A percentile compares a stretch with the other conserved stretches of the same genome.
Evolutionary conservation across 345 rosid genomes (phyloP).

Genomic region (Euphorbia lathyris): DNA sequence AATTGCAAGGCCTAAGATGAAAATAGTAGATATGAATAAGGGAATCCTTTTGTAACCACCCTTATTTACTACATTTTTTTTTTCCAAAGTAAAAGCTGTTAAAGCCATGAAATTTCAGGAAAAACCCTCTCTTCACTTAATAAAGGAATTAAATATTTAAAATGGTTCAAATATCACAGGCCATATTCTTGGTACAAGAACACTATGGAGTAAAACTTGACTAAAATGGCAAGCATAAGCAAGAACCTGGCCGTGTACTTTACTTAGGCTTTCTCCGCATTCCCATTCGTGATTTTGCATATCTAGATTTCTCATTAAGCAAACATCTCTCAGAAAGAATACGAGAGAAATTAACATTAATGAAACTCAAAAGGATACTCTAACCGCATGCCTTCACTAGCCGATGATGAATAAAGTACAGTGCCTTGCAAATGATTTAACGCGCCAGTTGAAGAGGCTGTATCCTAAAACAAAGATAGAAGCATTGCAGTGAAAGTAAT

Average conservation of each 20-base stretch:
- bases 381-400: constrained; percentile 71
- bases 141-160: background rate
- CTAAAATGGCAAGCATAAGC: background rate
- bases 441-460: constrained; percentile 68
- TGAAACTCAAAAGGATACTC: constrained; percentile 67
- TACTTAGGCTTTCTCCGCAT: constrained; percentile 57
- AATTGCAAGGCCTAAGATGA: too few relatives aligned
- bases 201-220: background rate
- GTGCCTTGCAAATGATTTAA: constrained; percentile 72
- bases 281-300: constrained; percentile 83
- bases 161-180: background rate
- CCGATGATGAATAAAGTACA: constrained; percentile 59
- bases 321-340: constrained; percentile 7
- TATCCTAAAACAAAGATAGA: constrained; percentile 44
- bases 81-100: too few relatives aligned
- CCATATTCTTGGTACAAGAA: constrained; percentile 2
- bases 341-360: background rate
- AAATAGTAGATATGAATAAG: too few relatives aligned
- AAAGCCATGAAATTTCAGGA: background rate
- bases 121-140: background rate
- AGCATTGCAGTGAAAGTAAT: background rate
- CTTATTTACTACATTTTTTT: too few relatives aligned
- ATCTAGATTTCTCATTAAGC: constrained; percentile 54
- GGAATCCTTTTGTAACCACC: too few relatives aligned
- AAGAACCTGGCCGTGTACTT: background rate